These are phyloP conservation scores for Camelina sativa DNA, from an alignment of 345 rosid species.

Conservation along the genomic window DNA sequence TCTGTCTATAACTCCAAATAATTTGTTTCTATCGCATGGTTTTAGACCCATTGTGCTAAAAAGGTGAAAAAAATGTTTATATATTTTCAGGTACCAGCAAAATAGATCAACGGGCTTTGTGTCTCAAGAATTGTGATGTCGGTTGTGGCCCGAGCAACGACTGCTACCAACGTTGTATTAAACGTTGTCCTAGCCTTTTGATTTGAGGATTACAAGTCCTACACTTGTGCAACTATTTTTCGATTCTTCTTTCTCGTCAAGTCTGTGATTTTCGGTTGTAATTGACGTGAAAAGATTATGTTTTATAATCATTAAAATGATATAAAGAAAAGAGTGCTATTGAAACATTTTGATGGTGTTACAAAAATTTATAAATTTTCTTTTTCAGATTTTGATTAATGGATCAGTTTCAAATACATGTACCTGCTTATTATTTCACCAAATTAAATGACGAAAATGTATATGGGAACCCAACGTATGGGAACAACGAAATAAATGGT, in stretches of 20 bases:
- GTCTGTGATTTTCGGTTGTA: not conserved
- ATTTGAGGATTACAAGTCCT: not conserved
- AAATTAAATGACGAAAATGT: not conserved
- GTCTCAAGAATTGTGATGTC: not conserved
- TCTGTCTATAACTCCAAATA: not conserved
- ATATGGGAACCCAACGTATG: not conserved
- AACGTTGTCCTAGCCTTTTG: not conserved
- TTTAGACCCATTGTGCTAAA: not conserved
- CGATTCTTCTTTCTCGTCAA: not conserved
- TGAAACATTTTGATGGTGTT: no score
- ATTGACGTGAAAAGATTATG: not conserved
- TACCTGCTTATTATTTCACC: not conserved
- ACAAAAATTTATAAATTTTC: no score
- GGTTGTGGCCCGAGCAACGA: not conserved
- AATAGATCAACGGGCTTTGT: not conserved
- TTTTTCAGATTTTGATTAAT: not conserved
- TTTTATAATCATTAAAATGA: not conserved
- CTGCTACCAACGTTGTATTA: constrained; percentile 9
- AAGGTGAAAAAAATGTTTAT: no score
- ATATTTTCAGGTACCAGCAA: not conserved
- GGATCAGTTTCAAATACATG: not conserved
- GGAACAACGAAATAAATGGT: no score
- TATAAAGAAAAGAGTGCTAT: not conserved
- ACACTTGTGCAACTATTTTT: not conserved
- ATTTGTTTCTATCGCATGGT: not conserved